Evolutionary conservation across 371 early-diverging fungal species (phyloP).

Genomic region (Mortierella sp.): DNA sequence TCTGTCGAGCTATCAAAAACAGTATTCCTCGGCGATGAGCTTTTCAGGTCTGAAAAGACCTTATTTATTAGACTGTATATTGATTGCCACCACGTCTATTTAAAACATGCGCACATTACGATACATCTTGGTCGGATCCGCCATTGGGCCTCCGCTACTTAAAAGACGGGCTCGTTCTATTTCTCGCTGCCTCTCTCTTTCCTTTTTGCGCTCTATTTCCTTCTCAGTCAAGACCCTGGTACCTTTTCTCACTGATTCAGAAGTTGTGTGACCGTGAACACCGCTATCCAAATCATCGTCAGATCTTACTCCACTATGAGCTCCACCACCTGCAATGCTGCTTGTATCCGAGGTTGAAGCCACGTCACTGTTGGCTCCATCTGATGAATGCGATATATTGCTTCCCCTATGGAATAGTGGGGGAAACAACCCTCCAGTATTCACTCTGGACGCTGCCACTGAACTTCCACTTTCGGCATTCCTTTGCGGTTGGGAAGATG

Average conservation of each 20-base stretch:
- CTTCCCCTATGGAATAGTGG: slow-evolving; percentile 32
- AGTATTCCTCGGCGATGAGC: too few species aligned
- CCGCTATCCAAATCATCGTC: slow-evolving; percentile 5
- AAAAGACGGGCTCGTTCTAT: slow-evolving; percentile 30
- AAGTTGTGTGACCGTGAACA: background rate
- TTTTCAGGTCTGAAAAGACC: too few species aligned
- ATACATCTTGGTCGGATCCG: slow-evolving; percentile 52
- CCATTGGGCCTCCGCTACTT: slow-evolving; percentile 31
- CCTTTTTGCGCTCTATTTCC: slow-evolving; percentile 33
- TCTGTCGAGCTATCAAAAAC: too few species aligned
- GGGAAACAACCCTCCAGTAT: slow-evolving; percentile 30
- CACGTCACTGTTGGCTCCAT: slow-evolving; percentile 38
- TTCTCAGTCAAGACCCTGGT: slow-evolving; percentile 21
- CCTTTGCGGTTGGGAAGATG: slow-evolving; percentile 1
- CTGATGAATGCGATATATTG: slow-evolving; percentile 27
- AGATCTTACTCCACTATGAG: background rate
- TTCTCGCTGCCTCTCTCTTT: slow-evolving; percentile 31
- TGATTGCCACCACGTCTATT: background rate
- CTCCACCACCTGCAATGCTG: slow-evolving; percentile 11
- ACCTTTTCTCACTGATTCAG: slow-evolving; percentile 6
- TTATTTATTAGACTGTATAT: too few species aligned
- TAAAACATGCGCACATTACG: slow-evolving; percentile 53
- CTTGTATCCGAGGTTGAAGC: slow-evolving; percentile 38
- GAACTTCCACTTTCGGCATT: slow-evolving; percentile 19
- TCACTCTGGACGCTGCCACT: slow-evolving; percentile 25